Conservation (phyloP, 768 basidiomycete genomes). For the Collybia nuda region DNA sequence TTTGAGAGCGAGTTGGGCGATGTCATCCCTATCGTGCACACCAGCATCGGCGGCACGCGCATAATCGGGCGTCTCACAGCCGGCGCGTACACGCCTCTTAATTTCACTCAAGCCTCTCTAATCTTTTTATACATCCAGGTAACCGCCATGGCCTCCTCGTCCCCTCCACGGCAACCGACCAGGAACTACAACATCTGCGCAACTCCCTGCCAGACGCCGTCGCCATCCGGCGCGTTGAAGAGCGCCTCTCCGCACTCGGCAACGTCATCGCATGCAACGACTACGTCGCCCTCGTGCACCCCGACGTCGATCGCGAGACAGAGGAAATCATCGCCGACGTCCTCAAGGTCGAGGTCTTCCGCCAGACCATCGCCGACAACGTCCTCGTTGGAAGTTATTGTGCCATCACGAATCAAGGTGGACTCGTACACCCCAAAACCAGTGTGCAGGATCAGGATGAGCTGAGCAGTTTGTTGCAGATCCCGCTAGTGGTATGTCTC, state of each 20-base stretch:
- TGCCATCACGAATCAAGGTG: conserved; percentile 94
- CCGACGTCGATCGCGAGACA: conserved; percentile 96
- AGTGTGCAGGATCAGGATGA: conserved; percentile 98
- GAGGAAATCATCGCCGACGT: conserved; percentile 99
- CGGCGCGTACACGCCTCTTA: conserved; percentile 48
- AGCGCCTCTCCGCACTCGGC: conserved; percentile 93
- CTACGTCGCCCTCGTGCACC: conserved; percentile 98
- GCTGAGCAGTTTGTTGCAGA: conserved; percentile 87
- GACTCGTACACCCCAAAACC: conserved; percentile 96
- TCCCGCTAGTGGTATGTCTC: conserved; percentile 86
- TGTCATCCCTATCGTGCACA: conserved; percentile 94
- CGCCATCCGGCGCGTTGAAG: conserved; percentile 94
- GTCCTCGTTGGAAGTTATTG: conserved; percentile 97
- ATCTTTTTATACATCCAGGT: conserved; percentile 45
- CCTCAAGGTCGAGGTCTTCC: conserved; percentile 97
- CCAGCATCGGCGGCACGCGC: conserved; percentile 90
- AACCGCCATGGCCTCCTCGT: conserved; percentile 98
- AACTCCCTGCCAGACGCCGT: conserved; percentile 94
- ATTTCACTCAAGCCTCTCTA: neutral
- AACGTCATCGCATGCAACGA: conserved; percentile 99
- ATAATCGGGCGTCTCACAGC: conserved; percentile 93
- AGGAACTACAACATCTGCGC: conserved; percentile 96
- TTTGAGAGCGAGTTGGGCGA: conserved; percentile 95
- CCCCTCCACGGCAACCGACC: conserved; percentile 93
- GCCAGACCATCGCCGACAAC: conserved; percentile 96